Base-by-base conservation (phyloP, 768 basidiomycete genomes). In the Clitopilus hobsonii region DNA sequence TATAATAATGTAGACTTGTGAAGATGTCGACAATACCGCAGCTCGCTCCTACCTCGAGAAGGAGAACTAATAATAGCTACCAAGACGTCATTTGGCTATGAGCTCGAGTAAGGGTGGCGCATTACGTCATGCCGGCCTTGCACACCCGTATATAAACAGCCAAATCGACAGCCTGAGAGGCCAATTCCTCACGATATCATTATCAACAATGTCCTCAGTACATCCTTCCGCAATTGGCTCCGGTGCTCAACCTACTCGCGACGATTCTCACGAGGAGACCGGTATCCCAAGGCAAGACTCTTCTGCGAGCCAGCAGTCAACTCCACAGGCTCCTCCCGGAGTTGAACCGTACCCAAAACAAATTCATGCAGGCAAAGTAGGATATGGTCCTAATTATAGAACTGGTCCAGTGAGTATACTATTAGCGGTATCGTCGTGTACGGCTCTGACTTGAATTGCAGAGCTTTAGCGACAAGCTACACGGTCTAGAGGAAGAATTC, bases 301-400 rank as follows among this genome's bases (percentile, higher is more conserved):
- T 30, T 23, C 16, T 25, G 13, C 13, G 20, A 24, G 32, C 32
- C 45, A 51, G 53, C 50, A 36, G 8, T 36, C 32, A 36, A 36
- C 52, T 10, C 49, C 47, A 26, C 38, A 32, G 45, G 56, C 20
- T n/a, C 13, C 32, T 14, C 32, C 32, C 2, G 32, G 32, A 36
- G 32, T 11, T 10, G 11, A 48, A 23, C 38, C 51, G 13, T 72
- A 76, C 49, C 77, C 77, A 7, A 69, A 72, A 32, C 76, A 79
- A 61, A 65, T 54, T 16, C 78, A 80, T 47, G 74, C 77, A 2
- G 77, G 77, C 1, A 64, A 63, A 23, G 74, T 79, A 7, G 77
- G 78, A 0, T 71, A 69, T 47, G 78, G 78, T 1, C 78, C 77
- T 0, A 70, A 74, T 25, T 78, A 69, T 51, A 58, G 66, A 26